phyloP scores from a whole-genome alignment of 345 rosid species.

The Syzygium aqueum region DNA sequence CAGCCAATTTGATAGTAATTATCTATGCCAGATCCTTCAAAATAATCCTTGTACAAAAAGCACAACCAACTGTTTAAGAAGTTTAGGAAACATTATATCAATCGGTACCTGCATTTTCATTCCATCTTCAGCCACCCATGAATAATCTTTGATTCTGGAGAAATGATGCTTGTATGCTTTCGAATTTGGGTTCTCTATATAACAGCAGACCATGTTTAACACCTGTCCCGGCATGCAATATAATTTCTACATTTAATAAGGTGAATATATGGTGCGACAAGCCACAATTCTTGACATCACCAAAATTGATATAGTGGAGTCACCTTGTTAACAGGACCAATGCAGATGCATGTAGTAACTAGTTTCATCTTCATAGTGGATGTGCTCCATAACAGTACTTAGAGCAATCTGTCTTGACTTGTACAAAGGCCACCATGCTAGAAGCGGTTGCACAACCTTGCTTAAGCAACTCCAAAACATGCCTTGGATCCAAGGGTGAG shows the following conservation, averaged over 20 bases:
- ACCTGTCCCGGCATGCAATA: conserved; percentile 8
- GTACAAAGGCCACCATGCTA: conserved; percentile 39
- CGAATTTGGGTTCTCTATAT: conserved; percentile 47
- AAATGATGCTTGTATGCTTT: conserved; percentile 36
- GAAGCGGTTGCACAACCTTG: conserved; percentile 33
- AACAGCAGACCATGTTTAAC: conserved; percentile 45
- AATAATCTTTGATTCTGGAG: conserved; percentile 37
- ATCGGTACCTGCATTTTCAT: conserved; percentile 49
- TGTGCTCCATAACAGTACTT: conserved; percentile 27
- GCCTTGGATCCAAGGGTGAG: conserved; percentile 44
- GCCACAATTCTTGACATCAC: neutral
- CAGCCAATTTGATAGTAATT: neutral
- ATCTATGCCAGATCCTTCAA: neutral
- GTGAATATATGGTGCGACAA: neutral
- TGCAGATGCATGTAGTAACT: conserved; percentile 30
- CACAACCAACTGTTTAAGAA: neutral
- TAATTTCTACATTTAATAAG: neutral
- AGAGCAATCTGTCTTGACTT: conserved; percentile 45
- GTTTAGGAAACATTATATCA: neutral
- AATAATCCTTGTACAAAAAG: neutral
- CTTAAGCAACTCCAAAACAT: conserved; percentile 41
- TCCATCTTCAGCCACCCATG: conserved; percentile 64
- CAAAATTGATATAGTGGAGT: neutral
- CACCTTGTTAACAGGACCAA: conserved; percentile 30
- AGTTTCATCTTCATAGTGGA: conserved; percentile 51